These are phyloP conservation scores for Torulaspora maleeae DNA, from an alignment of 805 yeast genomes.

Conservation along the genomic window DNA sequence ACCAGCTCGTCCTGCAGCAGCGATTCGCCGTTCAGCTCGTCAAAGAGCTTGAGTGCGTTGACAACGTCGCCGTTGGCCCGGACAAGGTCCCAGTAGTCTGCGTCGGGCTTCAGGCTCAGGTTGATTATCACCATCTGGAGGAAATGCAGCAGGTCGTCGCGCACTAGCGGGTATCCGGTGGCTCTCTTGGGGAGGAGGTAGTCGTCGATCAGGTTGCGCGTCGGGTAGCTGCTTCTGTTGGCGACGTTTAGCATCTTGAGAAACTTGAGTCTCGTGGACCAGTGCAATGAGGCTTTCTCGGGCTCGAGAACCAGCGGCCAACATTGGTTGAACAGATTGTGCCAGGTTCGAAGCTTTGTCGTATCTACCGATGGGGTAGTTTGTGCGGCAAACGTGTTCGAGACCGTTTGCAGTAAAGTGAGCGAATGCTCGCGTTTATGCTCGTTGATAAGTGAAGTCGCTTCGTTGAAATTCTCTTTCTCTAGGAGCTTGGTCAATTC, in stretches of 20 bases:
- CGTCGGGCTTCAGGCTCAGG: constrained; percentile 4
- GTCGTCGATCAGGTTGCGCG: constrained; percentile 14
- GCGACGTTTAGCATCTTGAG: constrained; percentile 16
- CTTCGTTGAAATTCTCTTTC: constrained; percentile 15
- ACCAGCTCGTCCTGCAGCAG: constrained; percentile 19
- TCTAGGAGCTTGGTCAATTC: constrained; percentile 7
- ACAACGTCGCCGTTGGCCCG: constrained; percentile 12
- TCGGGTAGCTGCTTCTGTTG: constrained; percentile 10
- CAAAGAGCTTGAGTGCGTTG: constrained; percentile 13
- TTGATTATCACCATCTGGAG: constrained; percentile 14
- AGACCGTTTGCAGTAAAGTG: constrained; percentile 7
- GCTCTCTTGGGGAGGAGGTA: constrained; percentile 22
- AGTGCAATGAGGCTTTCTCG: constrained; percentile 13
- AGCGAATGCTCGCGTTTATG: constrained; percentile 2
- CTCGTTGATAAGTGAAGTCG: constrained; percentile 3
- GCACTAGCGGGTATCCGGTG: constrained; percentile 14
- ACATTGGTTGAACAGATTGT: constrained; percentile 15
- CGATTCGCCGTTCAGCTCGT: constrained; percentile 7
- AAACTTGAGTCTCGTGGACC: constrained; percentile 24
- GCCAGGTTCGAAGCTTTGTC: constrained; percentile 15
- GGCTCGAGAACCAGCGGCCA: constrained; percentile 25
- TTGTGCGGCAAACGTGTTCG: constrained; percentile 9
- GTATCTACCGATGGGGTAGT: constrained; percentile 3
- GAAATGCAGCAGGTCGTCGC: constrained; percentile 20
- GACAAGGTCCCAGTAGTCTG: constrained; percentile 16